Evolutionary conservation across 805 yeast species (phyloP).

Genomic region (Nakazawaea wickerhamii): DNA sequence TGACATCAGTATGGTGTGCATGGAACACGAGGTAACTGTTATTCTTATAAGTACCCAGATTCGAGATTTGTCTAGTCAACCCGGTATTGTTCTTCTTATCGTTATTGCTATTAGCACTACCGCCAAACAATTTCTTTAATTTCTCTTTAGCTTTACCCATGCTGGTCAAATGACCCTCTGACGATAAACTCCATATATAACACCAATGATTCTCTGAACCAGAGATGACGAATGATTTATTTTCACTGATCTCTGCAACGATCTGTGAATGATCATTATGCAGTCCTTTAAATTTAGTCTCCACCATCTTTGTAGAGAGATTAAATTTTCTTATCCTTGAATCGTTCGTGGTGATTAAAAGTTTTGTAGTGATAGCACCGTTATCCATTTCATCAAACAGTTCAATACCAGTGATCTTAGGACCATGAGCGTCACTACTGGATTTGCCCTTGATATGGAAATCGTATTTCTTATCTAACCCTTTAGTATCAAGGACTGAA

Average conservation of each 20-base stretch:
- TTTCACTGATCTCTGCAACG: slow-evolving; percentile 57
- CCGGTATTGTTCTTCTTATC: background rate
- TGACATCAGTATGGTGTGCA: slow-evolving; percentile 70
- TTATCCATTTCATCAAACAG: slow-evolving; percentile 25
- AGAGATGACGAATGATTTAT: slow-evolving; percentile 51
- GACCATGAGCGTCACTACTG: slow-evolving; percentile 30
- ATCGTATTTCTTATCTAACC: slow-evolving; percentile 42
- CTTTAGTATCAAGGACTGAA: slow-evolving; percentile 55
- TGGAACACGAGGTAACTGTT: slow-evolving; percentile 65
- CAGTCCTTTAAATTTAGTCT: slow-evolving; percentile 68
- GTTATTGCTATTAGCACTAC: background rate
- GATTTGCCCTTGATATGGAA: slow-evolving; percentile 28
- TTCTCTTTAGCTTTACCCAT: slow-evolving; percentile 15
- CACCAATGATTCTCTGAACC: slow-evolving; percentile 90
- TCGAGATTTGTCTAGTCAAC: background rate
- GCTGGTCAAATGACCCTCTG: slow-evolving; percentile 21
- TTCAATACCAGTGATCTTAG: slow-evolving; percentile 75
- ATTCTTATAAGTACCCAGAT: slow-evolving; percentile 34
- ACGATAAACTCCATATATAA: slow-evolving; percentile 65
- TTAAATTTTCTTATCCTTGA: slow-evolving; percentile 69
- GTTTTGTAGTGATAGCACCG: slow-evolving; percentile 10
- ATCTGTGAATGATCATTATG: slow-evolving; percentile 69
- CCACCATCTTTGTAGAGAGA: slow-evolving; percentile 44
- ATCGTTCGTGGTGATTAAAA: slow-evolving; percentile 75
- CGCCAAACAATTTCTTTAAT: slow-evolving; percentile 4